Conservation (phyloP, 257 asterid species). For the Nicotiana sylvestris region DNA sequence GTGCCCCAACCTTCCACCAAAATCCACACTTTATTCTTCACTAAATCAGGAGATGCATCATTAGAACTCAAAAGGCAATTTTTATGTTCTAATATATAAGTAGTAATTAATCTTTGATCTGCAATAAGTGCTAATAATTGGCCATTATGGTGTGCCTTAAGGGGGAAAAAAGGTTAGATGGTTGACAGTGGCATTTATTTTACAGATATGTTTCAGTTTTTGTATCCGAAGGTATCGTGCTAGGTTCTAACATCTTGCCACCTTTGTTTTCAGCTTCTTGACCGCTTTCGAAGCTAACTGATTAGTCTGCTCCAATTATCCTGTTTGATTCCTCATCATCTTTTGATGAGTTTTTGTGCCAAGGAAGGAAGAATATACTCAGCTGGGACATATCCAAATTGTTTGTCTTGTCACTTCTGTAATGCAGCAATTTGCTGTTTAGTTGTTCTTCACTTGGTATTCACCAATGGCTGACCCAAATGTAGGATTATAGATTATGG, state of each 20-base stretch:
- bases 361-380: background rate
- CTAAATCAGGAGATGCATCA: background rate
- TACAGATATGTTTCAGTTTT: background rate
- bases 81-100: background rate
- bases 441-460: background rate
- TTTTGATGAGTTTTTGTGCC: background rate
- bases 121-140: background rate
- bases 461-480: background rate
- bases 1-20: background rate
- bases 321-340: background rate
- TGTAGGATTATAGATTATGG: background rate
- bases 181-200: background rate
- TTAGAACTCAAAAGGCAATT: background rate
- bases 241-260: background rate
- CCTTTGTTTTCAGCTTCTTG: conserved; percentile 11
- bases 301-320: background rate
- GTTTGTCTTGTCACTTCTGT: background rate
- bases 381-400: background rate
- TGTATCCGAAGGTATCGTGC: background rate
- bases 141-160: background rate
- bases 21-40: background rate
- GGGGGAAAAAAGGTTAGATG: background rate
- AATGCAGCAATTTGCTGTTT: background rate
- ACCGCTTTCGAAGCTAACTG: background rate
- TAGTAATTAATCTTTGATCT: background rate